These are phyloP conservation scores for Aspergillus vadensis DNA, from an alignment of 2,329 filamentous ascomycete genomes.

Conservation along the genomic window DNA sequence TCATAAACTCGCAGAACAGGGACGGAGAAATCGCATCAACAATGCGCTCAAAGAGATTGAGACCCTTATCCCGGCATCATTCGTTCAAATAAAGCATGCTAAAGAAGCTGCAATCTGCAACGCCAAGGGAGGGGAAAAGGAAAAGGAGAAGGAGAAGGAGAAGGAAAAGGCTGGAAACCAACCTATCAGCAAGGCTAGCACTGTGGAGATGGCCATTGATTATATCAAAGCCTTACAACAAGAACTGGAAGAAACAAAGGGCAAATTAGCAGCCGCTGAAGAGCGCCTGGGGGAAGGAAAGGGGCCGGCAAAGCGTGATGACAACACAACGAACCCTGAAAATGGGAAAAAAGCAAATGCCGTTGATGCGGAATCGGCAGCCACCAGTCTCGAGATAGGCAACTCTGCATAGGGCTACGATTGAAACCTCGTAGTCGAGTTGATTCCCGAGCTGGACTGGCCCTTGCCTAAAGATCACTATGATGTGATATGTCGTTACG, in stretches of 20 bases:
- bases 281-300: slow-evolving; percentile 52
- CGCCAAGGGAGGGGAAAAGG: slow-evolving; percentile 46
- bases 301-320: neutral
- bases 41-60: slow-evolving; percentile 90
- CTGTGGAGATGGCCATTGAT: slow-evolving; percentile 94
- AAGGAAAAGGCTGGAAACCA: slow-evolving; percentile 53
- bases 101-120: slow-evolving; percentile 42
- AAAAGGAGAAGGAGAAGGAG: slow-evolving; percentile 55
- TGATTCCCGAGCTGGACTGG: neutral
- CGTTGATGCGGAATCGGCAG: neutral
- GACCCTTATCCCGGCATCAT: slow-evolving; percentile 68
- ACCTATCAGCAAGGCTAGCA: slow-evolving; percentile 89
- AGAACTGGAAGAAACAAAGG: slow-evolving; percentile 68
- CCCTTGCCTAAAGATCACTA: neutral
- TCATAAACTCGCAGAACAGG: slow-evolving; percentile 97
- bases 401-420: neutral
- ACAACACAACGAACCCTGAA: neutral
- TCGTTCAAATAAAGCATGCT: slow-evolving; percentile 47
- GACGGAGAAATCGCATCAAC: slow-evolving; percentile 92
- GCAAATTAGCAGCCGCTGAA: slow-evolving; percentile 66
- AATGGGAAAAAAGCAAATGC: slow-evolving; percentile 1
- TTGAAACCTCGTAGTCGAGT: slow-evolving; percentile 1
- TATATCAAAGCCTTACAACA: slow-evolving; percentile 86
- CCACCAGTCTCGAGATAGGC: neutral
- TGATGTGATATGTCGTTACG: slow-evolving; percentile 19